These are phyloP conservation scores for Rhinocladiella mackenziei DNA, from an alignment of 2,329 filamentous ascomycete species.

Conservation along the genomic window DNA sequence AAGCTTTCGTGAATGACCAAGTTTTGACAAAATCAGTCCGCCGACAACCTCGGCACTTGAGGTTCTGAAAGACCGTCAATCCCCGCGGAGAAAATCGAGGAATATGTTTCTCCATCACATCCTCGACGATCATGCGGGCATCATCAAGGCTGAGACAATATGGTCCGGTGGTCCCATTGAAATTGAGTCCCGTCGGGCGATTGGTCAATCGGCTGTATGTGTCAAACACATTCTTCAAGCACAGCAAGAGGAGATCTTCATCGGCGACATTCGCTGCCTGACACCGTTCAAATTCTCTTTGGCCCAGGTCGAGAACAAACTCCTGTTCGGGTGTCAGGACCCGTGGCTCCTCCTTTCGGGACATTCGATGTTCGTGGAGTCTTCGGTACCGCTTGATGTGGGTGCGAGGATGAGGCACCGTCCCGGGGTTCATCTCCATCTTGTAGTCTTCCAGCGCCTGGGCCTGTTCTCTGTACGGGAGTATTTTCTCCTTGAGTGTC, in stretches of 20 bases:
- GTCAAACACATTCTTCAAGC: constrained; percentile 30
- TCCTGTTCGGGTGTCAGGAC: constrained; percentile 26
- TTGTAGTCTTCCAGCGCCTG: constrained; percentile 25
- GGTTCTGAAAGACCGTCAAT: constrained; percentile 23
- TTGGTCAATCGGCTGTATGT: constrained; percentile 19
- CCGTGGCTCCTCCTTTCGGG: constrained; percentile 1
- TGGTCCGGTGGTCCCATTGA: constrained; percentile 20
- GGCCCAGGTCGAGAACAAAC: constrained; percentile 27
- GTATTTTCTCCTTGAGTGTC: constrained; percentile 30
- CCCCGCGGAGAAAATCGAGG: constrained; percentile 15
- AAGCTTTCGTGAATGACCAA: constrained; percentile 26
- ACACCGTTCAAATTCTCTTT: constrained; percentile 23
- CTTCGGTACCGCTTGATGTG: constrained; percentile 15
- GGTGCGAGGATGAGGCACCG: background rate
- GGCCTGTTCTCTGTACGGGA: constrained; percentile 27
- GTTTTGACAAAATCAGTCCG: constrained; percentile 27
- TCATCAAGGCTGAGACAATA: constrained; percentile 35
- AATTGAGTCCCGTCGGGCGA: constrained; percentile 22
- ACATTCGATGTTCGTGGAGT: constrained; percentile 19
- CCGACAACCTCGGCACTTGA: constrained; percentile 34
- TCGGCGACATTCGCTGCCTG: constrained; percentile 24
- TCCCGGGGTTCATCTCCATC: constrained; percentile 8
- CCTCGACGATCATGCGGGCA: constrained; percentile 32
- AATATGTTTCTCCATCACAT: constrained; percentile 27
- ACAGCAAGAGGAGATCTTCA: constrained; percentile 32